Conservation (phyloP, 2,329 filamentous ascomycete genomes). For the Calonectria naviculata region DNA sequence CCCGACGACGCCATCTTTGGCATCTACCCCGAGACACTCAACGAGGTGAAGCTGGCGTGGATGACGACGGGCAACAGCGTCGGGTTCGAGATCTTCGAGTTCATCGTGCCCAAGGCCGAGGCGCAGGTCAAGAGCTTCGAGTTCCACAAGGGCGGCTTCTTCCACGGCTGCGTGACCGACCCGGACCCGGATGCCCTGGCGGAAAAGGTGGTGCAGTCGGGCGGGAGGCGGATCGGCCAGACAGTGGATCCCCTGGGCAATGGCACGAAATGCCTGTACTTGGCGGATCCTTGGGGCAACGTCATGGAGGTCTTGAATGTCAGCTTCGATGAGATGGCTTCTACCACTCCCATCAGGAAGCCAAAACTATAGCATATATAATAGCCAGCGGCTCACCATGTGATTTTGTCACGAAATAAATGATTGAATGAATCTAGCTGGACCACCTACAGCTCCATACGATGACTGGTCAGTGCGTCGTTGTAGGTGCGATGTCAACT, state of each 20-base stretch:
- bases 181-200: constrained; percentile 42
- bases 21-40: constrained; percentile 42
- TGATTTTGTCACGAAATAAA: not conserved
- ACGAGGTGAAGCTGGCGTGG: constrained; percentile 43
- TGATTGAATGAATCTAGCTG: too few relatives aligned
- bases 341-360: not conserved
- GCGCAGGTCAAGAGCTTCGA: constrained; percentile 17
- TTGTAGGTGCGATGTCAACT: too few relatives aligned
- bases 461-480: too few relatives aligned
- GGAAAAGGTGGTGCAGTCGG: constrained; percentile 38
- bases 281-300: constrained; percentile 20
- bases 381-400: not conserved
- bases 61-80: constrained; percentile 45
- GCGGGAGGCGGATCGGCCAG: constrained; percentile 42
- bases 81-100: constrained; percentile 48
- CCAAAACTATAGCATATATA: not conserved
- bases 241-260: constrained; percentile 15
- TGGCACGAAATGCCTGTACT: constrained; percentile 12
- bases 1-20: constrained; percentile 43
- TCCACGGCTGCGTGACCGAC: constrained; percentile 47
- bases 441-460: too few relatives aligned
- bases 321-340: constrained; percentile 14
- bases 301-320: constrained; percentile 21
- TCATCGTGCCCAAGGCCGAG: constrained; percentile 38
- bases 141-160: constrained; percentile 45